phyloP scores from a whole-genome alignment of 2,329 filamentous ascomycete genomes.

The Verticillium nubilum region DNA sequence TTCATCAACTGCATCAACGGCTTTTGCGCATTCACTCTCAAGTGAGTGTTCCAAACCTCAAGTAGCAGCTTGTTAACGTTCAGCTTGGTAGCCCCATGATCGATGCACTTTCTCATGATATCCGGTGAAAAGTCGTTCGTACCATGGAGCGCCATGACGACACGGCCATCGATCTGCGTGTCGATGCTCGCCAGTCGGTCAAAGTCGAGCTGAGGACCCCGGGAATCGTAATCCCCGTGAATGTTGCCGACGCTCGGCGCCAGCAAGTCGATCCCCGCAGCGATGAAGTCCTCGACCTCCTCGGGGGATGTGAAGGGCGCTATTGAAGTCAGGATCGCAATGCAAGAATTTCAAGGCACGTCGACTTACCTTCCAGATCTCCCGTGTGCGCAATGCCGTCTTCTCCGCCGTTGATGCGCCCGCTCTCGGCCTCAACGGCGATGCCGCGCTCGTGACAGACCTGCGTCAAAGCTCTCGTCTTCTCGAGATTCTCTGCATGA shows the following conservation, averaged over 20 bases:
- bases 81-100: slow-evolving; percentile 38
- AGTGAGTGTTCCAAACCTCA: slow-evolving; percentile 35
- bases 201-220: slow-evolving; percentile 57
- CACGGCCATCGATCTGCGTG: slow-evolving; percentile 35
- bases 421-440: slow-evolving; percentile 64
- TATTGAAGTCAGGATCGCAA: neutral
- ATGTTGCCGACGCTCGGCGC: slow-evolving; percentile 74
- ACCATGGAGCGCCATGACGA: slow-evolving; percentile 42
- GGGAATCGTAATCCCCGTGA: slow-evolving; percentile 65
- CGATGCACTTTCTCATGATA: slow-evolving; percentile 38
- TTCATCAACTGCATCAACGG: slow-evolving; percentile 36
- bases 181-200: slow-evolving; percentile 39
- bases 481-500: slow-evolving; percentile 61
- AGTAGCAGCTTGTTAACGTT: slow-evolving; percentile 47
- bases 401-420: slow-evolving; percentile 58
- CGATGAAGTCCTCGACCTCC: slow-evolving; percentile 65
- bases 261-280: slow-evolving; percentile 67
- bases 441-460: slow-evolving; percentile 61
- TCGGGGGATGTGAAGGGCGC: slow-evolving; percentile 56
- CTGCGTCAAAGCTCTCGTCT: slow-evolving; percentile 54
- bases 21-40: slow-evolving; percentile 31
- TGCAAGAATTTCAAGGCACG: neutral
- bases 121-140: slow-evolving; percentile 41
- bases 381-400: slow-evolving; percentile 60
- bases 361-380: slow-evolving; percentile 33